These are phyloP conservation scores for Saccharomycopsis sp. DNA, from an alignment of 805 yeast genomes.

Conservation along the genomic window DNA sequence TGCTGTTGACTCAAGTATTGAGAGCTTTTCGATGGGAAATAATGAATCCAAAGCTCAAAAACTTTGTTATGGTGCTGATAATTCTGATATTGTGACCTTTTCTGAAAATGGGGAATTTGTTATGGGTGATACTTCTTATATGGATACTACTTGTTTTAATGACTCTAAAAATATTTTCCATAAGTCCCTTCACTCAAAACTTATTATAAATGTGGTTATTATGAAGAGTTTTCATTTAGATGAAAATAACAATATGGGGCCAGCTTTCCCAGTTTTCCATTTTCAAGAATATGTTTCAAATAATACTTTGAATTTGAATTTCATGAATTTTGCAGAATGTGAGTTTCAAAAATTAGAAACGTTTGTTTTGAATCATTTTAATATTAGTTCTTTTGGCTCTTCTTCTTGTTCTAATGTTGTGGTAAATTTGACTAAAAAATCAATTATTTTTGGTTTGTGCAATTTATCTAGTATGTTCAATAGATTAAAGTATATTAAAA, in stretches of 20 bases:
- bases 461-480: not conserved
- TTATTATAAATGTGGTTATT: not conserved
- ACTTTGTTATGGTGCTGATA: not conserved
- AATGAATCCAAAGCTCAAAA: not conserved
- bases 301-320: not conserved
- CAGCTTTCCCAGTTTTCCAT: slow-evolving; percentile 11
- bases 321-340: not conserved
- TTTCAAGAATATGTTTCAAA: slow-evolving; percentile 3
- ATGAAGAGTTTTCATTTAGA: slow-evolving; percentile 7
- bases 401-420: not conserved
- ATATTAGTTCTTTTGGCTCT: not conserved
- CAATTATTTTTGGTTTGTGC: slow-evolving; percentile 9
- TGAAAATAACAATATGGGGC: not conserved
- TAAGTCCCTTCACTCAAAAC: not conserved
- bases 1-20: too few relatives aligned
- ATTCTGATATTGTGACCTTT: not conserved
- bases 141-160: not conserved
- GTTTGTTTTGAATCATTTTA: not conserved
- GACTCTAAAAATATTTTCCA: not conserved
- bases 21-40: not conserved
- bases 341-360: not conserved
- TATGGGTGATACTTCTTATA: slow-evolving; percentile 3
- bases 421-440: slow-evolving; percentile 10
- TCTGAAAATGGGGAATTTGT: not conserved
- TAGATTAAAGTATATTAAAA: not conserved